A percentile compares a stretch with the other conserved stretches of the same genome.
phyloP scores from a whole-genome alignment of 805 yeast species.

The Wickerhamomyces pijperi region DNA sequence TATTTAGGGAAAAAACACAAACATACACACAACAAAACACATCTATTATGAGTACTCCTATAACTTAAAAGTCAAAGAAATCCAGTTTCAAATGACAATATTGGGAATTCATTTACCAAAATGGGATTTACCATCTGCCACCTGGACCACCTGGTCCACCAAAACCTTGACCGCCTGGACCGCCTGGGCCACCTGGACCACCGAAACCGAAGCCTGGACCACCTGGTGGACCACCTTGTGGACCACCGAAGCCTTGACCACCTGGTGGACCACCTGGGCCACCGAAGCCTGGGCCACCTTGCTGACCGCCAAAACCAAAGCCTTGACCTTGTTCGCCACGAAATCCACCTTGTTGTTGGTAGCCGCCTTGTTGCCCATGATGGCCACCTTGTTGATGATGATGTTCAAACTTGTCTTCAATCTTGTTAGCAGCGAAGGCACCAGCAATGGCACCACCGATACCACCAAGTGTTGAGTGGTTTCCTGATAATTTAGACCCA shows the following conservation, averaged over 20 bases:
- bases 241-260: constrained; percentile 13
- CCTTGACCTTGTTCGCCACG: constrained; percentile 9
- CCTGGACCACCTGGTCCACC: constrained; percentile 10
- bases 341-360: constrained; percentile 5
- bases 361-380: constrained; percentile 1
- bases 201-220: constrained; percentile 5
- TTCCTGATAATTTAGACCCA: constrained; percentile 32
- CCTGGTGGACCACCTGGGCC: constrained; percentile 14
- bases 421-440: constrained; percentile 41
- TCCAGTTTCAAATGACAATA: too few relatives aligned
- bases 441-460: constrained; percentile 45
- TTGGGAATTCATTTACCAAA: too few relatives aligned
- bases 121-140: constrained; percentile 8
- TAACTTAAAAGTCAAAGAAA: not conserved
- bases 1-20: too few relatives aligned
- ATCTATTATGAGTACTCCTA: too few relatives aligned
- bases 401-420: constrained; percentile 27
- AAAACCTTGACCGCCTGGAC: constrained; percentile 12
- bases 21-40: too few relatives aligned
- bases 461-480: constrained; percentile 28
- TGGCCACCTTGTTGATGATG: constrained; percentile 12
- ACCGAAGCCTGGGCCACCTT: constrained; percentile 11
- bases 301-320: constrained; percentile 10
- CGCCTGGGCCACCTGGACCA: constrained; percentile 11
- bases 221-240: constrained; percentile 15